These are phyloP conservation scores for Trebouxia sp. DNA, from an alignment of 139 green algal species.

Conservation along the genomic window DNA sequence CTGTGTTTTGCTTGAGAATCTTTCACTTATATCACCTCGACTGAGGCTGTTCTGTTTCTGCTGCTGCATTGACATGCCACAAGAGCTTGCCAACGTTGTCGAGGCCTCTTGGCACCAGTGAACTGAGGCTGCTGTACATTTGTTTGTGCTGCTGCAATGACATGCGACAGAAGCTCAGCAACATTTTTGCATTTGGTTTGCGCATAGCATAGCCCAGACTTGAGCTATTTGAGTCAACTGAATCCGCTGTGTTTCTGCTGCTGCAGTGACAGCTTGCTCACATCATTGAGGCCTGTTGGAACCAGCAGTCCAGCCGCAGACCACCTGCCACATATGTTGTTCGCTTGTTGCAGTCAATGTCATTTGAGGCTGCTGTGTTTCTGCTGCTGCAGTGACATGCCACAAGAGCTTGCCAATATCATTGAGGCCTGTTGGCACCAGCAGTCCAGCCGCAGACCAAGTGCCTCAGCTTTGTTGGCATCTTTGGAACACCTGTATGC, in stretches of 20 bases:
- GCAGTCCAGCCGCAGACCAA: neutral
- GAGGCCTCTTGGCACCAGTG: constrained; percentile 7
- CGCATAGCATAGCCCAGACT: too few species aligned
- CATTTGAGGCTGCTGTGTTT: too few species aligned
- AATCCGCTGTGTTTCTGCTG: too few species aligned
- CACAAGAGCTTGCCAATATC: neutral
- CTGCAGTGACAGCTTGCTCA: too few species aligned
- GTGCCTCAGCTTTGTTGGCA: constrained; percentile 1
- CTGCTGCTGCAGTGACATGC: constrained; percentile 13
- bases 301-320: neutral
- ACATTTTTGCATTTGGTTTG: too few species aligned
- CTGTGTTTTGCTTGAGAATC: too few species aligned
- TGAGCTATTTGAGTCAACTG: too few species aligned
- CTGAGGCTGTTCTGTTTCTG: too few species aligned
- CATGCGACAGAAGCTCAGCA: neutral
- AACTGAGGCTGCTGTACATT: too few species aligned
- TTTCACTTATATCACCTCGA: too few species aligned
- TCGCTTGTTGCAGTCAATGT: too few species aligned
- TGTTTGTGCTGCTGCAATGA: neutral
- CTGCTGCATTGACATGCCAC: constrained; percentile 3
- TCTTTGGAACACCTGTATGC: neutral
- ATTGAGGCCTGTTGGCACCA: constrained; percentile 10
- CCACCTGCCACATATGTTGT: neutral
- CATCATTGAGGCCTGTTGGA: constrained; percentile 6
- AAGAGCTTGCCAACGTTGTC: neutral